Evolutionary conservation across 208 protist species (phyloP).

Genomic region (Trichomonas tenax): DNA sequence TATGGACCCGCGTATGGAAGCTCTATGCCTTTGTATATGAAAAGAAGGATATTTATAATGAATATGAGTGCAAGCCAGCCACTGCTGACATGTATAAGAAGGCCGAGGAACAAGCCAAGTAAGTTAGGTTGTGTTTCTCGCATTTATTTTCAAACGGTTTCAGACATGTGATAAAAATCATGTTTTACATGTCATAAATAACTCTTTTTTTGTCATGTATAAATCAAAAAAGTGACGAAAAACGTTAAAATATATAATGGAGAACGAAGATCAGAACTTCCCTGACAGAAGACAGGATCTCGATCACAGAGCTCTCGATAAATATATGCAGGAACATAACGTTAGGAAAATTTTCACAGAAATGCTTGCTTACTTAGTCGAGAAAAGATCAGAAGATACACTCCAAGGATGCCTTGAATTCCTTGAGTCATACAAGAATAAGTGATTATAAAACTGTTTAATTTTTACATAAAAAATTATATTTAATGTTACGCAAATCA

Average conservation of each 20-base stretch:
- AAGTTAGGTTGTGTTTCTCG: neutral
- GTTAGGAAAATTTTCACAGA: neutral
- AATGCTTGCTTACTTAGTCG: neutral
- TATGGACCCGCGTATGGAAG: neutral
- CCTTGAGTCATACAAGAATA: neutral
- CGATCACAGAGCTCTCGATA: constrained; percentile 3
- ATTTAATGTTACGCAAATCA: neutral
- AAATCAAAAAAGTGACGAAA: neutral
- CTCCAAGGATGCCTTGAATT: neutral
- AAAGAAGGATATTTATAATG: neutral
- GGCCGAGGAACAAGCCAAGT: neutral
- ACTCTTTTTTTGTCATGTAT: too few species aligned
- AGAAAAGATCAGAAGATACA: neutral
- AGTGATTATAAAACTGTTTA: neutral
- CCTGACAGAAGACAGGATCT: neutral
- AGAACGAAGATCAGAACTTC: neutral
- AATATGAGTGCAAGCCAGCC: neutral
- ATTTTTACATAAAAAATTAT: neutral
- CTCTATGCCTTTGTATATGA: neutral
- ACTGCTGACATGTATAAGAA: neutral
- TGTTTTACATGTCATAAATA: too few species aligned
- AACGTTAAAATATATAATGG: neutral
- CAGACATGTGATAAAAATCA: neutral
- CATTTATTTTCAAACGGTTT: neutral
- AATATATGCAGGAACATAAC: constrained; percentile 17